Base-by-base conservation (phyloP, 495 filamentous ascomycete species). In the Aspergillus saccharolyticus region DNA sequence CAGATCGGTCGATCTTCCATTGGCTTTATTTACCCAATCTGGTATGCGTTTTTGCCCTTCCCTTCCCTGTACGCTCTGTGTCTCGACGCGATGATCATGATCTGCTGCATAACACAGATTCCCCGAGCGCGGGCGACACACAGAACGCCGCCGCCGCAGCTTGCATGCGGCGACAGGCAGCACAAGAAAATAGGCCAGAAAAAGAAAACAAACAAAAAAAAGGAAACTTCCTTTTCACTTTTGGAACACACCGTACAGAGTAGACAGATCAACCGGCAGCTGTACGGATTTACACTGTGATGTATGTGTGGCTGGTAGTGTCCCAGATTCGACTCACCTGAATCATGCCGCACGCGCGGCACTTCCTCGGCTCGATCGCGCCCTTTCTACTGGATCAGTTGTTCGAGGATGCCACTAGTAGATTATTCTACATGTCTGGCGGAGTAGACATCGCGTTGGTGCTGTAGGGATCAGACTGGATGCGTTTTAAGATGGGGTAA, bases 1-100 rank as follows among this genome's bases (percentile, higher is more conserved):
- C 55, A 30, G 59, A 61, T 61, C 59, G 51, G 52, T 51, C 30
- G 59, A 61, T 61, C 59, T 44, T n/a, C 46, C 54, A 3, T 51
- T 56, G 54, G 33, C 19, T 42, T 39, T 24, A 30, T 52, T 50
- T 22, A 17, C 33, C 14, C 42, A 10, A 14, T 46, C 42, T 44
- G 52, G 39, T 44, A 56, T 45, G 20, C 54, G 53, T 42, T n/a
- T n/a, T n/a, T n/a, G 44, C 44, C 53, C 28, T 50, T n/a, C n/a
- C 50, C 44, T 33, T 53, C 19, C 47, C 48, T 24, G 19, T 14
- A 9, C 33, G 17, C 24, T 30, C 18, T n/a, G n/a, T n/a, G n/a
- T n/a, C n/a, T n/a, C n/a, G n/a, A n/a, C n/a, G n/a, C 47, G 28
- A 48, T 20, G n/a, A n/a, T n/a, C n/a, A n/a, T 33, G 54, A 56